Percentiles rank a stretch among this genome's conserved stretches.
Evolutionary conservation across 2,329 filamentous ascomycete genomes (phyloP).

Genomic region (Orbilia brochopaga): DNA sequence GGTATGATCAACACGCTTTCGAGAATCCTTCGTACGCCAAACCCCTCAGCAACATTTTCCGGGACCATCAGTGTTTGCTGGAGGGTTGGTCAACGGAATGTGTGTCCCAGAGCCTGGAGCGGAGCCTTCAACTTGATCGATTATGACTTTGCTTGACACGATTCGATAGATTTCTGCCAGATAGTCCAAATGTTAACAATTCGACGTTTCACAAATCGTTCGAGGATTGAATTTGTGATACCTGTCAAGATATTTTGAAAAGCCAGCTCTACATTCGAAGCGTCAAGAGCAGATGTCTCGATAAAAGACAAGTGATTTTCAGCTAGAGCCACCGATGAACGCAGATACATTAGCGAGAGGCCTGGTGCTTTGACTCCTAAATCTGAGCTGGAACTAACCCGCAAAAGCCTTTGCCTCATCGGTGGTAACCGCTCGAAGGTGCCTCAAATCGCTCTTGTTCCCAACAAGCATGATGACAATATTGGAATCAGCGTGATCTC

Average conservation of each 20-base stretch:
- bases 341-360: background rate
- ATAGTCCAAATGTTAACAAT: conserved; percentile 20
- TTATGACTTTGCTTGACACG: conserved; percentile 91
- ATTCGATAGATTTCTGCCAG: conserved; percentile 95
- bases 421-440: conserved; percentile 93
- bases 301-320: conserved; percentile 99
- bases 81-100: conserved; percentile 85
- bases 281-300: conserved; percentile 97
- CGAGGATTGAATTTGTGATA: conserved; percentile 61
- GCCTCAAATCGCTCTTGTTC: conserved; percentile 99
- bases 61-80: conserved; percentile 76
- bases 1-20: conserved; percentile 29
- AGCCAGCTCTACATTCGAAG: conserved; percentile 97
- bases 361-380: background rate
- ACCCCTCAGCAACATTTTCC: conserved; percentile 76
- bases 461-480: conserved; percentile 99
- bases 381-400: conserved; percentile 66
- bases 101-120: conserved; percentile 80
- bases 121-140: conserved; percentile 81
- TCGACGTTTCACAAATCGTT: background rate
- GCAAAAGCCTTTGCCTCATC: conserved; percentile 98
- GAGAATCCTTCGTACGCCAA: conserved; percentile 7
- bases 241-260: conserved; percentile 99
- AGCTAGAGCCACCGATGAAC: conserved; percentile 63
- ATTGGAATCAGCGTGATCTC: conserved; percentile 97